Conservation (phyloP, 1,284 basidiomycete genomes). For the Takashimella koratensis region DNA sequence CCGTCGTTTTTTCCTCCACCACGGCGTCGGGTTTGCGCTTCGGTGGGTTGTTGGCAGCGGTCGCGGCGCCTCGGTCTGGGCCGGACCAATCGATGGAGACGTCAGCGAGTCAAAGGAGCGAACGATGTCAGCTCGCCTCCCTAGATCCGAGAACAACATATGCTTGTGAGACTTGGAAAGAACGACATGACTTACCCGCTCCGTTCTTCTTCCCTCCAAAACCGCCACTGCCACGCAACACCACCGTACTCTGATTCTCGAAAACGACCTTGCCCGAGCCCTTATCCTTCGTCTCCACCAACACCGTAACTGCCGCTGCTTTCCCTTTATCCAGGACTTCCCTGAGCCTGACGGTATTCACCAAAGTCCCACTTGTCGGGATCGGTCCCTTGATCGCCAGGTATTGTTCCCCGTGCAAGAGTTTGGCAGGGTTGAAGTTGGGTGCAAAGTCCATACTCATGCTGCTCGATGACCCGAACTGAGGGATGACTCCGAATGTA, state of each 20-base stretch:
- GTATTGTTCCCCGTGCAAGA: conserved; percentile 98
- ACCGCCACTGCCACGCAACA: conserved; percentile 90
- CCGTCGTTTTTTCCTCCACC: conserved; percentile 77
- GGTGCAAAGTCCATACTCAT: conserved; percentile 70
- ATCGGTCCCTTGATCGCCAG: conserved; percentile 82
- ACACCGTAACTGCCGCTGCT: conserved; percentile 77
- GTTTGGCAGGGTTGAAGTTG: conserved; percentile 90
- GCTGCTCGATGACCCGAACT: conserved; percentile 65
- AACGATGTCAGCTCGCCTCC: no score
- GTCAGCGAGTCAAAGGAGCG: no score
- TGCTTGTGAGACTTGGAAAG: not conserved
- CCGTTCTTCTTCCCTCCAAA: conserved; percentile 88
- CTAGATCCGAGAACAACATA: no score
- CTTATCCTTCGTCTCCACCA: conserved; percentile 77
- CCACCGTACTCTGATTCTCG: conserved; percentile 88
- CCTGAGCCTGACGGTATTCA: conserved; percentile 62
- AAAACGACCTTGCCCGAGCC: conserved; percentile 75
- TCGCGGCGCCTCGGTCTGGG: conserved; percentile 83
- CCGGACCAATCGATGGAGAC: conserved; percentile 4
- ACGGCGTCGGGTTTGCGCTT: conserved; percentile 77
- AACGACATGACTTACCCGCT: conserved; percentile 40
- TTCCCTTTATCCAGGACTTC: conserved; percentile 64
- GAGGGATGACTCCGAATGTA: conserved; percentile 95
- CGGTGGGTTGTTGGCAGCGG: conserved; percentile 78
- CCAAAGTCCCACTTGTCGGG: conserved; percentile 78